Percentiles rank a stretch among this genome's conserved stretches.
Evolutionary conservation across 2,329 filamentous ascomycete genomes (phyloP).

Genomic region (Torrubiella hemipterigena): DNA sequence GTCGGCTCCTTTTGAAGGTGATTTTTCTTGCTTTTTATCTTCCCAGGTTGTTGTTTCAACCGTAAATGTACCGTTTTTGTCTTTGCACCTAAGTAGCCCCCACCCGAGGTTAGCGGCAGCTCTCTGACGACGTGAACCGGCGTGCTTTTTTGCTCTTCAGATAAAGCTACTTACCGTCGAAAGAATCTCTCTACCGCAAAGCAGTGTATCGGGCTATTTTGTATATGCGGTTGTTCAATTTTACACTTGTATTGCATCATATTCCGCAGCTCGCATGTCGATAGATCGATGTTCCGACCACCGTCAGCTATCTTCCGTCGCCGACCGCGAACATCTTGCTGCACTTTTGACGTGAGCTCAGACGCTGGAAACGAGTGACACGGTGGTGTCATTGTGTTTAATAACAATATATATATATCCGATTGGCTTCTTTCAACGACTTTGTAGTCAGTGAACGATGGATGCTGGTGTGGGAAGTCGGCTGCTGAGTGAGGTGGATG

Average conservation of each 20-base stretch:
- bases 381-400: slow-evolving; percentile 49
- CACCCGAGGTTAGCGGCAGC: slow-evolving; percentile 3
- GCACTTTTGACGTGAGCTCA: slow-evolving; percentile 36
- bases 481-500: slow-evolving; percentile 43
- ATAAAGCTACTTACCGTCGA: slow-evolving; percentile 34
- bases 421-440: no score
- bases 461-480: slow-evolving; percentile 32
- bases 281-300: slow-evolving; percentile 32
- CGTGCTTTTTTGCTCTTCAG: not conserved
- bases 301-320: slow-evolving; percentile 36
- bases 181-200: slow-evolving; percentile 48
- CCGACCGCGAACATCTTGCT: slow-evolving; percentile 33
- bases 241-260: slow-evolving; percentile 51
- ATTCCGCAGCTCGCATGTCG: slow-evolving; percentile 41
- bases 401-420: not conserved
- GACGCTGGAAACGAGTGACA: slow-evolving; percentile 40
- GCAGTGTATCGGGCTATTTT: slow-evolving; percentile 38
- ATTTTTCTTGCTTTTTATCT: slow-evolving; percentile 16
- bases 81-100: slow-evolving; percentile 36
- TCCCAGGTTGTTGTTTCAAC: slow-evolving; percentile 57
- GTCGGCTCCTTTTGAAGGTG: slow-evolving; percentile 8
- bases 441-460: no score
- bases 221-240: slow-evolving; percentile 33
- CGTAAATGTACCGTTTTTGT: slow-evolving; percentile 43
- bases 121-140: slow-evolving; percentile 2